A percentile compares a stretch with the other conserved stretches of the same genome.
phyloP scores from a whole-genome alignment of 2,329 filamentous ascomycete species.

The Talaromyces sp. region DNA sequence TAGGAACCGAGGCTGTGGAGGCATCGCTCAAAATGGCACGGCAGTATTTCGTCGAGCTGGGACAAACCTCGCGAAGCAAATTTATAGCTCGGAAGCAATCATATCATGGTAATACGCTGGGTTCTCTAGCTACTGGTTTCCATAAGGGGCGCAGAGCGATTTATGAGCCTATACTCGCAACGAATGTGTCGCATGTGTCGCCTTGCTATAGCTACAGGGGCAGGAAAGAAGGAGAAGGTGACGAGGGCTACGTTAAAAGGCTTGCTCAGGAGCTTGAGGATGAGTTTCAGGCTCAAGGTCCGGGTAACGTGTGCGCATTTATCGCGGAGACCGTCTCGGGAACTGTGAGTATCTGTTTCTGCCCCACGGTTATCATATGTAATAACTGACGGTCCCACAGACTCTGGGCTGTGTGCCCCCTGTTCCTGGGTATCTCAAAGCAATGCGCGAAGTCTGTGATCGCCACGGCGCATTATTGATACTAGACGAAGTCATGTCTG shows the following conservation, averaged over 20 bases:
- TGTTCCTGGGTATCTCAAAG: slow-evolving; percentile 62
- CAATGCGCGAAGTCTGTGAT: slow-evolving; percentile 63
- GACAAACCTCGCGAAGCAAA: slow-evolving; percentile 52
- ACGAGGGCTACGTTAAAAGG: slow-evolving; percentile 55
- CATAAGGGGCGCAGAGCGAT: slow-evolving; percentile 57
- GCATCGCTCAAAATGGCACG: slow-evolving; percentile 62
- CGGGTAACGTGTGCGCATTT: slow-evolving; percentile 65
- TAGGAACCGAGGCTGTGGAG: slow-evolving; percentile 57
- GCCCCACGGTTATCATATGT: no score
- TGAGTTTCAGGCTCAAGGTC: slow-evolving; percentile 61
- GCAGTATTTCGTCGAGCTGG: slow-evolving; percentile 61
- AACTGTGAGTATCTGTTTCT: slow-evolving; percentile 32
- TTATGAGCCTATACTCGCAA: slow-evolving; percentile 57
- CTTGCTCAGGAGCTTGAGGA: slow-evolving; percentile 62
- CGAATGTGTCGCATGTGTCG: slow-evolving; percentile 31
- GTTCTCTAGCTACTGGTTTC: slow-evolving; percentile 63
- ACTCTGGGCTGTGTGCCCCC: slow-evolving; percentile 64
- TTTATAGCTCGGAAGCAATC: slow-evolving; percentile 63
- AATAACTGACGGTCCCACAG: background rate
- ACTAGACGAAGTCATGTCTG: slow-evolving; percentile 73
- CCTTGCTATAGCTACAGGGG: slow-evolving; percentile 7
- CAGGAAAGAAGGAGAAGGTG: slow-evolving; percentile 38
- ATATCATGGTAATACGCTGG: slow-evolving; percentile 69
- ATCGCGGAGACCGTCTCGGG: slow-evolving; percentile 69
- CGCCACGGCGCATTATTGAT: slow-evolving; percentile 67